Evolutionary conservation across 108 stramenopile species (phyloP).

Genomic region (Craspedostauros australis): DNA sequence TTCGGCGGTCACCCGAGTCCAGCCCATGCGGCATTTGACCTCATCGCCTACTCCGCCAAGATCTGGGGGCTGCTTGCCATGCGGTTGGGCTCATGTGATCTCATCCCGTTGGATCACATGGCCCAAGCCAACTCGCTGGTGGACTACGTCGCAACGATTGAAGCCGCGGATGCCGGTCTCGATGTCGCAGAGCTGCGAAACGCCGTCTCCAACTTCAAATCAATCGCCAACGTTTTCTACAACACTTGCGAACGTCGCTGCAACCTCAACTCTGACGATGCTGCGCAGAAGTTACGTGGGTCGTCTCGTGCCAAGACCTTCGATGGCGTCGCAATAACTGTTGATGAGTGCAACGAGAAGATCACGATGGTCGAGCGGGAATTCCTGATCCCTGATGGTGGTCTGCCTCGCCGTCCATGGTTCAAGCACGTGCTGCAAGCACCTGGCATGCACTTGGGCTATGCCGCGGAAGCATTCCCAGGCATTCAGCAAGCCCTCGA

Average conservation of each 20-base stretch:
- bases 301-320: too few relatives aligned
- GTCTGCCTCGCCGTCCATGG: constrained; percentile 49
- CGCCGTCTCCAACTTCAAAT: constrained; percentile 9
- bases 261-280: too few relatives aligned
- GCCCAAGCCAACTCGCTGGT: constrained; percentile 39
- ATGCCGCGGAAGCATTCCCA: constrained; percentile 59
- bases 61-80: constrained; percentile 55
- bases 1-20: constrained; percentile 23
- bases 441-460: constrained; percentile 60
- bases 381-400: constrained; percentile 34
- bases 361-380: constrained; percentile 43
- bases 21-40: constrained; percentile 36
- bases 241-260: neutral
- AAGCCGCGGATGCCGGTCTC: neutral
- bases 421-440: constrained; percentile 65
- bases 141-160: constrained; percentile 26
- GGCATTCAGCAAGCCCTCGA: constrained; percentile 59
- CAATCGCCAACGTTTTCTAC: neutral
- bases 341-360: constrained; percentile 35
- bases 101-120: constrained; percentile 46
- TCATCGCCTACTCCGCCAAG: constrained; percentile 37
- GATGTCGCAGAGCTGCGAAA: constrained; percentile 1
- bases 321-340: too few relatives aligned
- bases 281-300: too few relatives aligned
- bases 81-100: constrained; percentile 27